Percentiles rank a stretch among this genome's conserved stretches.
Evolutionary conservation across 2,329 filamentous ascomycete species (phyloP).

Genomic region (Curvularia verruculosa): DNA sequence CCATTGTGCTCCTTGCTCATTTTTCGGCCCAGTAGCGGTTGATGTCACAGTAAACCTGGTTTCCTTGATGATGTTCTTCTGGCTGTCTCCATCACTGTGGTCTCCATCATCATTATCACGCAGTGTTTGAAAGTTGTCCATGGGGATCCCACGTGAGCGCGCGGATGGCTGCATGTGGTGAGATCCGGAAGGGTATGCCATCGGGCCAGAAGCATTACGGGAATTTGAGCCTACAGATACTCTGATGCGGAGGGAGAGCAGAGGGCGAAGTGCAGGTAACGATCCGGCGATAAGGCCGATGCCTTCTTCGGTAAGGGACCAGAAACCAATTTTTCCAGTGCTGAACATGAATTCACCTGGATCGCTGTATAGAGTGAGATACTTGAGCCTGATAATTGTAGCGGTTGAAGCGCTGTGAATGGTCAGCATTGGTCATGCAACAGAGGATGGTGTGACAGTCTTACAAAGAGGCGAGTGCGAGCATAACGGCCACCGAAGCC

Average conservation of each 20-base stretch:
- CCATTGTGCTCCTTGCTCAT: not conserved
- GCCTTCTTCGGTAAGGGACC: constrained; percentile 55
- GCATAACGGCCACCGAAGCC: constrained; percentile 48
- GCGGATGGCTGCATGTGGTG: constrained; percentile 6
- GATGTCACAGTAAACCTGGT: constrained; percentile 31
- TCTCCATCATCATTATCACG: constrained; percentile 19
- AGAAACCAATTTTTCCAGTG: constrained; percentile 52
- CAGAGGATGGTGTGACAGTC: constrained; percentile 7
- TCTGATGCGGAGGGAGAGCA: constrained; percentile 40
- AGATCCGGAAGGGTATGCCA: constrained; percentile 17
- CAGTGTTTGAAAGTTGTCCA: constrained; percentile 27
- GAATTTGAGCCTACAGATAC: constrained; percentile 23
- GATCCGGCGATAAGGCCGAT: constrained; percentile 56
- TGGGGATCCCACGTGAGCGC: constrained; percentile 15
- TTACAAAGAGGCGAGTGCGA: constrained; percentile 52
- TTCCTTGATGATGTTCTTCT: constrained; percentile 51
- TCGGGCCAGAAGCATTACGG: constrained; percentile 27
- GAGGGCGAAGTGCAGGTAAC: constrained; percentile 52
- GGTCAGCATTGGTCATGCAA: constrained; percentile 3
- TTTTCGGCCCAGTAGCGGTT: not conserved
- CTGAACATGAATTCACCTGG: constrained; percentile 51
- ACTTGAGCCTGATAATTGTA: constrained; percentile 52
- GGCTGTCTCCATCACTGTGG: constrained; percentile 38
- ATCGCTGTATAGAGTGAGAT: constrained; percentile 51
- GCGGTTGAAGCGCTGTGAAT: constrained; percentile 43